Evolutionary conservation across 1,139 yeast species (phyloP).

Genomic region (Torulaspora pretoriensis): DNA sequence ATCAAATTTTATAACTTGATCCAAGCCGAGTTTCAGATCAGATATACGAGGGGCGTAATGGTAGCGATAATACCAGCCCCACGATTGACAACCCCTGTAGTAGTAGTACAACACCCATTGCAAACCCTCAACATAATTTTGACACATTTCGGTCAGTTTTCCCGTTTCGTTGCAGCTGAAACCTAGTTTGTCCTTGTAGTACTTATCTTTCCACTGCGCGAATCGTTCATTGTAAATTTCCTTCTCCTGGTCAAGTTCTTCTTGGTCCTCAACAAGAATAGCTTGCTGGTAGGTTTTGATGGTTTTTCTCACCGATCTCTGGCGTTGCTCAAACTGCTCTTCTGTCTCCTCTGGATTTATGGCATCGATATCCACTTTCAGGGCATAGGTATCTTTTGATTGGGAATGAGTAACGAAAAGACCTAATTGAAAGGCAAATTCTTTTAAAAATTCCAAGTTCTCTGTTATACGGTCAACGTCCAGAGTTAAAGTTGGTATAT

Average conservation of each 20-base stretch:
- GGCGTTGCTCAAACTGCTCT: constrained; percentile 56
- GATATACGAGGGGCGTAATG: constrained; percentile 94
- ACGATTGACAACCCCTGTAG: constrained; percentile 83
- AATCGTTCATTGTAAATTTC: constrained; percentile 70
- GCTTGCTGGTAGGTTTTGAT: constrained; percentile 72
- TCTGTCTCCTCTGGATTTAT: constrained; percentile 59
- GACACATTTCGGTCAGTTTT: constrained; percentile 57
- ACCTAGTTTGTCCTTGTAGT: constrained; percentile 73
- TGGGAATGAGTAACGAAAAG: constrained; percentile 59
- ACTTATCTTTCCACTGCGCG: constrained; percentile 73
- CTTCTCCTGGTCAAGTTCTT: constrained; percentile 57
- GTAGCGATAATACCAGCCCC: constrained; percentile 90
- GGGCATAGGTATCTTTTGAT: constrained; percentile 49
- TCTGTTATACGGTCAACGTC: constrained; percentile 45
- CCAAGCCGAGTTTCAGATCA: constrained; percentile 69
- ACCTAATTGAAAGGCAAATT: constrained; percentile 63
- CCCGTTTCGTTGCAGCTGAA: constrained; percentile 53
- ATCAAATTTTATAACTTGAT: constrained; percentile 57
- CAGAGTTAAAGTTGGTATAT: constrained; percentile 48
- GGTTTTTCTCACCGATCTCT: constrained; percentile 37
- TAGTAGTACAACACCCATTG: constrained; percentile 95
- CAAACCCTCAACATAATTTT: constrained; percentile 84
- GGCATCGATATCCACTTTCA: constrained; percentile 71
- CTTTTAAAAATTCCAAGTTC: constrained; percentile 57
- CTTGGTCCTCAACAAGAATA: constrained; percentile 57